These are phyloP conservation scores for Murraya paniculata DNA, from an alignment of 345 rosid species.

Conservation along the genomic window DNA sequence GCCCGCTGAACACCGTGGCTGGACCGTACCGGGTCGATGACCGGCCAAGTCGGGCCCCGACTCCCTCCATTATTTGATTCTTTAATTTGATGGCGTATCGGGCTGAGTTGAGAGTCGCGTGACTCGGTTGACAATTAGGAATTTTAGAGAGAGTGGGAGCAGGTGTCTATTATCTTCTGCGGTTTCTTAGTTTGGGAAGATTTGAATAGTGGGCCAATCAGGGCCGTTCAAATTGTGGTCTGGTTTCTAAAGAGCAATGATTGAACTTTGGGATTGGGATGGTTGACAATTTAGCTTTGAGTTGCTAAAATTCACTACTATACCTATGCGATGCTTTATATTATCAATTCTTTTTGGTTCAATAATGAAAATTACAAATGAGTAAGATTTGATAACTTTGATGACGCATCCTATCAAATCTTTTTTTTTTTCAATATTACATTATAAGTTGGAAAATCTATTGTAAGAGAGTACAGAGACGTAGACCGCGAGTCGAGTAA, in stretches of 20 bases:
- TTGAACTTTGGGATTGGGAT: neutral
- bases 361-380: neutral
- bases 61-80: conserved; percentile 77
- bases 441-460: neutral
- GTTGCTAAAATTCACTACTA: neutral
- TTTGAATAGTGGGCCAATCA: neutral
- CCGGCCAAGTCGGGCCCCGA: conserved; percentile 92
- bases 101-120: neutral
- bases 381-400: neutral
- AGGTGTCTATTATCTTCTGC: conserved; percentile 8
- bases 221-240: neutral
- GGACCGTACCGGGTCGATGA: conserved; percentile 98
- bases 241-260: neutral
- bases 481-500: no score
- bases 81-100: neutral
- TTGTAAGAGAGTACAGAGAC: neutral
- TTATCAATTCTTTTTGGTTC: no score
- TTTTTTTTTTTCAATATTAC: no score
- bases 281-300: neutral
- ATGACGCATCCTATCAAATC: no score
- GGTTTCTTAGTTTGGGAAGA: neutral
- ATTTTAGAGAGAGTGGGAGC: neutral
- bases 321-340: no score
- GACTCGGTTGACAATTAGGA: neutral
- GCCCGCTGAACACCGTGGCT: conserved; percentile 89